Percentiles rank a stretch among this genome's conserved stretches.
These are phyloP conservation scores for Taxawa tesnikishii DNA, from an alignment of 2,329 filamentous ascomycete species.

Conservation along the genomic window DNA sequence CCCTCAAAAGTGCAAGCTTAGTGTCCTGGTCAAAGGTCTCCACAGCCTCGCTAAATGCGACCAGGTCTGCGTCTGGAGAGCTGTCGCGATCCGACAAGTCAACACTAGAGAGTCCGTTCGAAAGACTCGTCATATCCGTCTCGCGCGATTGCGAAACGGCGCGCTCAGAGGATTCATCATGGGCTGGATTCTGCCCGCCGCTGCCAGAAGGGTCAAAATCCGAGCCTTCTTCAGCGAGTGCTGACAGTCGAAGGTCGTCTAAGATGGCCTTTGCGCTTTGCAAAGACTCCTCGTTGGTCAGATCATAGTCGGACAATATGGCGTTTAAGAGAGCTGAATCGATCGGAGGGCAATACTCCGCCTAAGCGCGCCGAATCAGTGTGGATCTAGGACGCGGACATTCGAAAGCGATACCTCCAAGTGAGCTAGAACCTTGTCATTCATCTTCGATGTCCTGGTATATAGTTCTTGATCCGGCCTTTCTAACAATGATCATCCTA, in stretches of 20 bases:
- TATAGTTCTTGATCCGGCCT: no score
- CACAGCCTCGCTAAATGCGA: conserved; percentile 17
- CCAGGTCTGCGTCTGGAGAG: conserved; percentile 12
- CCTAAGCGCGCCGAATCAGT: conserved; percentile 29
- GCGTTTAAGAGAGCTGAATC: conserved; percentile 69
- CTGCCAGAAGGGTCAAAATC: conserved; percentile 71
- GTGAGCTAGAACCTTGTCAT: conserved; percentile 6
- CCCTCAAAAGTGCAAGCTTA: conserved; percentile 51
- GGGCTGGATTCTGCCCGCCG: conserved; percentile 29
- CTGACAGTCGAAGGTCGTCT: conserved; percentile 52
- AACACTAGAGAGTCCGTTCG: conserved; percentile 30
- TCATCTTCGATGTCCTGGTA: conserved; percentile 6
- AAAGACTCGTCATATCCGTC: conserved; percentile 38
- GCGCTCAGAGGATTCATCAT: conserved; percentile 16
- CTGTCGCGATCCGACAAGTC: conserved; percentile 13
- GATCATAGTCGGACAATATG: conserved; percentile 62
- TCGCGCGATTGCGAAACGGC: conserved; percentile 28
- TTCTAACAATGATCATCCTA: no score
- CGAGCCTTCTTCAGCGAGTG: conserved; percentile 50
- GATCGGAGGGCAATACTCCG: conserved; percentile 60
- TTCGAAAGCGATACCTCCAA: conserved; percentile 8
- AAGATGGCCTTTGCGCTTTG: conserved; percentile 47
- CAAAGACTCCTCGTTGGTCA: conserved; percentile 40
- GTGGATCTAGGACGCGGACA: neutral
- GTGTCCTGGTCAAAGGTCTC: conserved; percentile 41